Evolutionary conservation across 2,329 filamentous ascomycete species (phyloP).

Genomic region (Geoglossum cookeanum): DNA sequence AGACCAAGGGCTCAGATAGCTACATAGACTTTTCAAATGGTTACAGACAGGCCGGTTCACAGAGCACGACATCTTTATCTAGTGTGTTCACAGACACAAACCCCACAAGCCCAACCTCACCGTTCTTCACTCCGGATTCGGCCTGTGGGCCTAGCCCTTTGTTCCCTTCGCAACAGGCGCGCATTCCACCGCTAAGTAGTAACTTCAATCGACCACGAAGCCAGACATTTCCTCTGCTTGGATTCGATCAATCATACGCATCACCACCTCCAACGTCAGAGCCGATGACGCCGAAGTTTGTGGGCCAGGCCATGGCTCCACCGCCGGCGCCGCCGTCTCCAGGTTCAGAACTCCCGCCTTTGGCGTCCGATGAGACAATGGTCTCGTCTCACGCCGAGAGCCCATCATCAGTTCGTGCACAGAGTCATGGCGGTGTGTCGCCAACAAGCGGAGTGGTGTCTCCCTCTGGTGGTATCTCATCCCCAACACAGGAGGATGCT

Average conservation of each 20-base stretch:
- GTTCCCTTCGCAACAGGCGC: conserved; percentile 30
- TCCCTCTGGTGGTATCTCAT: not conserved
- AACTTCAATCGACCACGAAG: conserved; percentile 61
- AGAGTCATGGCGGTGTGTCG: not conserved
- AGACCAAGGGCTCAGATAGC: conserved; percentile 35
- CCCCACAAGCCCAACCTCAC: conserved; percentile 53
- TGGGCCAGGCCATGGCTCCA: conserved; percentile 1
- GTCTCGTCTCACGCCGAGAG: not conserved
- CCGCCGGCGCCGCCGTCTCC: not conserved
- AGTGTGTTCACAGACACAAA: conserved; percentile 46
- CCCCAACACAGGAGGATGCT: conserved; percentile 71
- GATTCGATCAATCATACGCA: conserved; percentile 37
- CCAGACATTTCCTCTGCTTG: conserved; percentile 65
- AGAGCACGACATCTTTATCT: conserved; percentile 44
- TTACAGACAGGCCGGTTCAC: conserved; percentile 46
- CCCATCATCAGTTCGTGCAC: not conserved
- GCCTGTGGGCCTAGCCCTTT: conserved; percentile 46
- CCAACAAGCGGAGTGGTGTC: not conserved
- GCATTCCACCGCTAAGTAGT: conserved; percentile 26
- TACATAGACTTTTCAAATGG: conserved; percentile 41
- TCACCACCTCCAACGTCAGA: conserved; percentile 32
- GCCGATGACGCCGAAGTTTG: conserved; percentile 33
- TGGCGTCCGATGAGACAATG: not conserved
- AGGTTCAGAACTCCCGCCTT: not conserved
- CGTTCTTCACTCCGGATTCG: conserved; percentile 62